These are phyloP conservation scores for Nigrospora oryzae DNA, from an alignment of 2,329 filamentous ascomycete genomes.

Conservation along the genomic window DNA sequence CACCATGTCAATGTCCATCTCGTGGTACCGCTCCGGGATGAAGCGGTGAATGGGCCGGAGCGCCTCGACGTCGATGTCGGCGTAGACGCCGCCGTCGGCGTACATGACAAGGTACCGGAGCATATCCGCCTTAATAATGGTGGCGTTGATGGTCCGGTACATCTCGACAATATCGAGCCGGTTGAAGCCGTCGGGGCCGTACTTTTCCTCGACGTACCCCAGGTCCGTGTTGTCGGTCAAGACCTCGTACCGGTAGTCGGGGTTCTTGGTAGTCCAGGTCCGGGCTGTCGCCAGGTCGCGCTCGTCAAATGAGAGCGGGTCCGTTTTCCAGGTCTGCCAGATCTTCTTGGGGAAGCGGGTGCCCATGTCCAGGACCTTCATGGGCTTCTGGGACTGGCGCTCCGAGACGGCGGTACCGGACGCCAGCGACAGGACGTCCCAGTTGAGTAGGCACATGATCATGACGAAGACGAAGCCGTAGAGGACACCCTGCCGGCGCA, in stretches of 20 bases:
- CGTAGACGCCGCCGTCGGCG: constrained; percentile 49
- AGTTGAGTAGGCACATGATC: constrained; percentile 37
- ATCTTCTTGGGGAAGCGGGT: constrained; percentile 55
- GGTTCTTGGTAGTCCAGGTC: constrained; percentile 61
- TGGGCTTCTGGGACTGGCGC: constrained; percentile 7
- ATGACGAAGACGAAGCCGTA: constrained; percentile 34
- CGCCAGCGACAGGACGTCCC: constrained; percentile 17
- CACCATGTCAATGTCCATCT: constrained; percentile 61
- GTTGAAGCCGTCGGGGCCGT: constrained; percentile 55
- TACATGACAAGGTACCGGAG: constrained; percentile 62
- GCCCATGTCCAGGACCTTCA: constrained; percentile 13
- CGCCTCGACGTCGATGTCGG: constrained; percentile 34
- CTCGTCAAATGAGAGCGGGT: constrained; percentile 57
- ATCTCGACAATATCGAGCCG: constrained; percentile 57
- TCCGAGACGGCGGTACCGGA: constrained; percentile 3
- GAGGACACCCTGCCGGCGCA: constrained; percentile 36
- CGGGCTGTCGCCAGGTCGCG: constrained; percentile 51
- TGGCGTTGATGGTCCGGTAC: constrained; percentile 50
- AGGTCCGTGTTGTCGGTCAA: constrained; percentile 61
- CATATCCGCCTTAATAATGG: constrained; percentile 60
- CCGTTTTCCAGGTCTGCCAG: constrained; percentile 71
- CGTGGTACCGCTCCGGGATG: constrained; percentile 54
- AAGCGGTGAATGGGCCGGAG: constrained; percentile 35
- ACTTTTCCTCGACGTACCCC: constrained; percentile 60
- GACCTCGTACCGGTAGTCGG: constrained; percentile 58